These are phyloP conservation scores for Onygenales sp. DNA, from an alignment of 2,329 filamentous ascomycete genomes.

Conservation along the genomic window DNA sequence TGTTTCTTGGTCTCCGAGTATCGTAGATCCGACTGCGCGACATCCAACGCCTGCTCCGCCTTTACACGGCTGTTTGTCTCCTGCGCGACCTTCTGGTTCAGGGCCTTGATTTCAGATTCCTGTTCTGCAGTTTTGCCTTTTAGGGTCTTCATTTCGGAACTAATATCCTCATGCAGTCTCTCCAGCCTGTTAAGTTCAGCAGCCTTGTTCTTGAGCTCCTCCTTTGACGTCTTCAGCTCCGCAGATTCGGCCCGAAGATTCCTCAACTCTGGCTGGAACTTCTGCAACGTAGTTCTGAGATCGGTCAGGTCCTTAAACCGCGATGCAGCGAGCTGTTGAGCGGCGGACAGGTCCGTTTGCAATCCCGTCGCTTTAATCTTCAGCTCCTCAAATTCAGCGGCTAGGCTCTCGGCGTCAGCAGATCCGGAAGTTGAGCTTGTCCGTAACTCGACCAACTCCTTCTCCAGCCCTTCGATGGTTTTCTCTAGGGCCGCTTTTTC, in stretches of 20 bases:
- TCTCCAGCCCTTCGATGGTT: slow-evolving; percentile 59
- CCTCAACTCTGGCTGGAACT: slow-evolving; percentile 77
- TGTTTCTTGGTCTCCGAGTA: slow-evolving; percentile 70
- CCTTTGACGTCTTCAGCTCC: slow-evolving; percentile 62
- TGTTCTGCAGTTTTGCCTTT: slow-evolving; percentile 64
- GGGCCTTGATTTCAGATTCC: slow-evolving; percentile 64
- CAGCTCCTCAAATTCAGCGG: slow-evolving; percentile 59
- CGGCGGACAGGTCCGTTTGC: slow-evolving; percentile 74
- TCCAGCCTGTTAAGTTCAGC: slow-evolving; percentile 67
- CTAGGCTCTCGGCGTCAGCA: slow-evolving; percentile 44
- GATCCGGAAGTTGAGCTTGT: slow-evolving; percentile 36
- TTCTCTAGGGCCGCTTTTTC: slow-evolving; percentile 60
- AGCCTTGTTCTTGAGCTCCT: slow-evolving; percentile 57
- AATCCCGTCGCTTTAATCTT: slow-evolving; percentile 60
- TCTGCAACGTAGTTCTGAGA: slow-evolving; percentile 67
- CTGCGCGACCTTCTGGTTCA: slow-evolving; percentile 69
- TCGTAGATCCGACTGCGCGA: slow-evolving; percentile 66
- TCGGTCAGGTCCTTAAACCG: slow-evolving; percentile 84
- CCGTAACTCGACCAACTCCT: slow-evolving; percentile 53
- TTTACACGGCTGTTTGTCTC: slow-evolving; percentile 63
- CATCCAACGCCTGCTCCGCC: slow-evolving; percentile 68
- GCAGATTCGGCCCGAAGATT: slow-evolving; percentile 67
- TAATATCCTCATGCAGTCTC: slow-evolving; percentile 70
- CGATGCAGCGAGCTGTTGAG: slow-evolving; percentile 75
- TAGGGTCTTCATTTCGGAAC: slow-evolving; percentile 59